Base-by-base conservation (phyloP, 2,329 filamentous ascomycete genomes). In the Fusarium albosuccineum region DNA sequence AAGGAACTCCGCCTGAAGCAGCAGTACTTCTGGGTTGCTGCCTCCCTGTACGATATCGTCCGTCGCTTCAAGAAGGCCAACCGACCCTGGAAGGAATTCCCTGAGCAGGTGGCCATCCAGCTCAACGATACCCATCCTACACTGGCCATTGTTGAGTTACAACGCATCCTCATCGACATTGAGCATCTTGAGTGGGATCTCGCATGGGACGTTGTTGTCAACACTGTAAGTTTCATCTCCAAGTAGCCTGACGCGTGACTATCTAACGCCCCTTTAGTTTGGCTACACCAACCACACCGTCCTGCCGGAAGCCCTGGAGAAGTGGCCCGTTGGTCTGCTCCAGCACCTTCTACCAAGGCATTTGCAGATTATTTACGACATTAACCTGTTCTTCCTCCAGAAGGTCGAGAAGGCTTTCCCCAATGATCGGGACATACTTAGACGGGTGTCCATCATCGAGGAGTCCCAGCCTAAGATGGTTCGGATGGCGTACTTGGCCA, bases 1-100 rank as follows among this genome's bases (percentile, higher is more conserved):
- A 99, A 99, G 81, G 96, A 99, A 83, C 89, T 99, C 67, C 93
- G 96, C 55, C 82, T 99, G 79, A 99, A 99, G 87, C 96, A 99
- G 80, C 96, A 99, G 80, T 99, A 99, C 86, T 99, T 99, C 83
- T 99, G 96, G 96, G 97, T 97, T 75, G 94, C 96, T 53, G 96
- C 96, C 14, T 99, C 96, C 14, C 86, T 99, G 5, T 93, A 93
- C 76, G 96, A 99, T 75, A 99, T 99, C 76, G 92, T 99, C 62
- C 92, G 96, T 60, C 91, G 96, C 61, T 99, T 98, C 89, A 99
- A 98, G 86, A 99, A 98, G 87, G 90, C 93, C 16, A 94, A 93
- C 83, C 90, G 95, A 67, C 83, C 91, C 8, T 99, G 96, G 96
- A 90, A 82, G 70, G 92, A 97, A 75, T 99, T 99, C 81, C 86